Conservation (phyloP, 2,329 filamentous ascomycete species). For the Akanthomyces lecanii region DNA sequence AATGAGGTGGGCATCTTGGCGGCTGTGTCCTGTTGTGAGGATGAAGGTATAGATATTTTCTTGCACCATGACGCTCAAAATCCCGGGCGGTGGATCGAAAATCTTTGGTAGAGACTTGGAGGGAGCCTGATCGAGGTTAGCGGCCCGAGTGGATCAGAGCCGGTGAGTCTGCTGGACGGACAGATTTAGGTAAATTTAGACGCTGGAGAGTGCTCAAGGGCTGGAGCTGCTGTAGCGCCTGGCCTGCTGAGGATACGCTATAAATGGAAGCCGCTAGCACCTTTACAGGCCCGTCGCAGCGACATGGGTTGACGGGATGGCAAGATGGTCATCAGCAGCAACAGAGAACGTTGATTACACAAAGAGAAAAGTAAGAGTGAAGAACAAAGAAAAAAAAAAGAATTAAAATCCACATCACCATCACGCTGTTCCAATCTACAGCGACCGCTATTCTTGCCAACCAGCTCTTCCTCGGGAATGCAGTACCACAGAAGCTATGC, state of each 20-base stretch:
- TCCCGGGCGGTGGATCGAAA: background rate
- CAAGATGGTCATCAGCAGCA: too few species aligned
- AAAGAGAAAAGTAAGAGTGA: too few species aligned
- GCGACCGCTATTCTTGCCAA: too few species aligned
- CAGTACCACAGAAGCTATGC: too few species aligned
- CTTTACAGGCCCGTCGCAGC: background rate
- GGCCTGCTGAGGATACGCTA: background rate
- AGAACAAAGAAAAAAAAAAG: too few species aligned
- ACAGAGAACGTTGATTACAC: too few species aligned
- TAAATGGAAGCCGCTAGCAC: background rate
- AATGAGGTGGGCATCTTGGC: constrained; percentile 69
- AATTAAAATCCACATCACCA: too few species aligned
- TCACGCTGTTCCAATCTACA: too few species aligned
- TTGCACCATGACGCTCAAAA: background rate
- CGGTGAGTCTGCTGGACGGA: background rate
- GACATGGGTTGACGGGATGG: background rate
- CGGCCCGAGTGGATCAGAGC: background rate
- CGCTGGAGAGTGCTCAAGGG: background rate
- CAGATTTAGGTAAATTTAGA: background rate
- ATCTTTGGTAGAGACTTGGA: background rate
- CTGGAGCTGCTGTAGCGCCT: too few species aligned
- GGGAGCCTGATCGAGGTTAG: background rate
- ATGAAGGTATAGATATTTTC: background rate
- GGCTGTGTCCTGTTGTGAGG: background rate
- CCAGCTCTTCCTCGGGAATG: too few species aligned